Evolutionary conservation across 805 yeast genomes (phyloP), one percentile per base, ranked within the genome.

Genomic region (Candida wancherniae): DNA sequence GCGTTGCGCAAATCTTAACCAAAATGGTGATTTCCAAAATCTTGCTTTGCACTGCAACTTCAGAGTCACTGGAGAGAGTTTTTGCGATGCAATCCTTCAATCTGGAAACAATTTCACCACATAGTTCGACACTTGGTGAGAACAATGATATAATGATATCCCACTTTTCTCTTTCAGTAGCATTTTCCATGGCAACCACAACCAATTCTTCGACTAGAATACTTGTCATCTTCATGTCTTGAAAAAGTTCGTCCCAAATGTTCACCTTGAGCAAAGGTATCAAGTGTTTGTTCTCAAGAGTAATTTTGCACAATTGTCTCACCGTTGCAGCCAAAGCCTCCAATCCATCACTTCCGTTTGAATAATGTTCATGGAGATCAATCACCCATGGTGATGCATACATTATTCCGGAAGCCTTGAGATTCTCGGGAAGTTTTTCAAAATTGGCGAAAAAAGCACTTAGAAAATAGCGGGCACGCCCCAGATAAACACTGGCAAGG

Each of bases 101-200:
- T 39, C 82, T 64, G 19, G 66, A 53, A 22, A 85, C 63, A 2
- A 84, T 71, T 29, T 73, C 69, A 6, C 84, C 80, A 46, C 86
- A 78, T 2, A 84, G 65, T 40, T 79, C 84, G n/a, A 79, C 63
- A 1, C 90, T 77, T 3, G 94, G 87, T 1, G 80, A 70, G 41
- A 85, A 61, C n/a, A 81, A 66, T 1, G 80, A 68, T 2, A 80
- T 68, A 5, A 78, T 69, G 27, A 70, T 73, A 12, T 69, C 67
- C 85, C 85, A 83, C 28, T 71, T 77, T 22, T 74, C 71, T 4
- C 80, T 82, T 43, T 80, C 85, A n/a, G 85, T 78, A 42, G 80
- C 82, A 47, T 80, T 75, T 42, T 83, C 92, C 42, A 84, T 70
- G 1, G 87, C 80, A 40, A 78, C 80, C 2, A 78, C 73, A 5